Base-by-base conservation (phyloP, 345 rosid genomes). In the Chamaenerion angustifolium region DNA sequence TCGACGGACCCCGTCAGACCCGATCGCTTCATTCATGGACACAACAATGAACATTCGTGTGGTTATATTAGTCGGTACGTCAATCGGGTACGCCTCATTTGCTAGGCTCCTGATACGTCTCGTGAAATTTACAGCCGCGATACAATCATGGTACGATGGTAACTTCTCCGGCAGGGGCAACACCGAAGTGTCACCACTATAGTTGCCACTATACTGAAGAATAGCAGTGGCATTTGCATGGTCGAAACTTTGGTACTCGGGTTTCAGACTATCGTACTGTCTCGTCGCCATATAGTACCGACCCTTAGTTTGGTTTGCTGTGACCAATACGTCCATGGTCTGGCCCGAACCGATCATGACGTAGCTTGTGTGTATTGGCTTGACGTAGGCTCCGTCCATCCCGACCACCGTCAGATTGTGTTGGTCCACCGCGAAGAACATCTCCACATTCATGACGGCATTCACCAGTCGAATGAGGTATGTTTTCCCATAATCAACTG, bases 191-290 rank as follows among this genome's bases (percentile, higher is more conserved):
- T 16, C 19, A 13, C 42, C 19, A 13, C 42, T 41, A 14, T 54
- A 62, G 12, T 43, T 56, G 37, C 58, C 63, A 1, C n/a, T 52
- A 54, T 73, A 73, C 16, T 61, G 48, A 8, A 79, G 48, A 21
- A 76, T 73, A 8, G 75, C 85, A 1, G 77, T 72, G 17, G 73
- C 43, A 40, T 68, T 68, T 16, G 57, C 1, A 16, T 68, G 67
- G 25, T 66, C 63, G 43, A 51, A 61, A 11, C 37, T 49, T 10
- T 45, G n/a, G 46, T 45, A 27, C 1, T 1, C 15, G 4, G 49
- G 31, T 27, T 11, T 3, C 15, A 46, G 49, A 16, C 65, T 50
- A 16, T 17, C 43, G 21, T 12, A 59, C 16, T 65, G 64, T 16
- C 53, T 53, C 1, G 61, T 45, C 2, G 56, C 56, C 63, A 68